phyloP scores from a whole-genome alignment of 495 filamentous ascomycete genomes.

The Penicillium bovifimosum region DNA sequence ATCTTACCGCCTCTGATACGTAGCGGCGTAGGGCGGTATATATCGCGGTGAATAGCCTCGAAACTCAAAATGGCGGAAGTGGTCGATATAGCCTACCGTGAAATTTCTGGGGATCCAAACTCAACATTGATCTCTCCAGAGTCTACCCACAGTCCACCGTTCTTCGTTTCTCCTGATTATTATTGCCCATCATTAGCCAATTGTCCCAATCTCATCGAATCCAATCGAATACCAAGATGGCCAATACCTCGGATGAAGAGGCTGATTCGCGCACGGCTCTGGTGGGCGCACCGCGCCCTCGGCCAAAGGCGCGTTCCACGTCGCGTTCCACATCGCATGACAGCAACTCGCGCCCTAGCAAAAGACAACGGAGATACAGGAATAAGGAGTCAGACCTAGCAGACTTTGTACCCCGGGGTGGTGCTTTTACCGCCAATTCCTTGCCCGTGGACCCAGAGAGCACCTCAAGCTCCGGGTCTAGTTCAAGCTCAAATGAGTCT shows the following conservation, averaged over 20 bases:
- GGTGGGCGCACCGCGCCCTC: slow-evolving; percentile 28
- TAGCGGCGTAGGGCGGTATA: no score
- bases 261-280: slow-evolving; percentile 41
- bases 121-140: slow-evolving; percentile 1
- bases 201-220: neutral
- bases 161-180: no score
- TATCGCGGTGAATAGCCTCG: neutral
- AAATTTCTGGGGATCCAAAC: slow-evolving; percentile 15
- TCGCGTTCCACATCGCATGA: slow-evolving; percentile 21
- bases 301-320: slow-evolving; percentile 13
- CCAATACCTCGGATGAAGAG: slow-evolving; percentile 28
- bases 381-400: slow-evolving; percentile 20
- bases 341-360: slow-evolving; percentile 24
- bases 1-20: neutral
- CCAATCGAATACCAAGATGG: neutral
- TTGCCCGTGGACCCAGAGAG: slow-evolving; percentile 33
- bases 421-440: slow-evolving; percentile 28
- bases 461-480: slow-evolving; percentile 29
- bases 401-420: slow-evolving; percentile 40
- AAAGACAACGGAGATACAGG: slow-evolving; percentile 27
- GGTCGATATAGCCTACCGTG: slow-evolving; percentile 21
- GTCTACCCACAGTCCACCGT: neutral
- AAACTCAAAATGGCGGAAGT: slow-evolving; percentile 6
- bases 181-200: neutral
- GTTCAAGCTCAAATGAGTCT: slow-evolving; percentile 17